Percentiles rank a stretch among this genome's conserved stretches.
These are phyloP conservation scores for Haplosporangium gracile DNA, from an alignment of 192 early-diverging fungal genomes.

Conservation along the genomic window DNA sequence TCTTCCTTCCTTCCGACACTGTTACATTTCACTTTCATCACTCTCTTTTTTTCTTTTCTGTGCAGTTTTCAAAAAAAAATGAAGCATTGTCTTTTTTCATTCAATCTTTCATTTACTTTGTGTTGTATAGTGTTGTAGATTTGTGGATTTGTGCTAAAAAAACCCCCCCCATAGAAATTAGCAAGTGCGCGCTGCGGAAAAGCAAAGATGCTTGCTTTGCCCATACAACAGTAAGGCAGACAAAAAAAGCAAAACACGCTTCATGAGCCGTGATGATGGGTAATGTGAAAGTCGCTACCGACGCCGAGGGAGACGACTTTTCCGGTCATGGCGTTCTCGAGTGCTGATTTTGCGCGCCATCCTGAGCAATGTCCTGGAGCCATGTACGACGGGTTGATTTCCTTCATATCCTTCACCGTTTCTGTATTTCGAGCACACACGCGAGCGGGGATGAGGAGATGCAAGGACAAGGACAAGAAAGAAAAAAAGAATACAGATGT, in stretches of 20 bases:
- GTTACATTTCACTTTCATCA: not conserved
- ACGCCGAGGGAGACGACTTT: slow-evolving; percentile 36
- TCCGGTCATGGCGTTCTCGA: slow-evolving; percentile 45
- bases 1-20: slow-evolving; percentile 1
- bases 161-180: not conserved
- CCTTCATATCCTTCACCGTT: slow-evolving; percentile 39
- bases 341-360: slow-evolving; percentile 48
- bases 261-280: not conserved
- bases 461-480: not conserved
- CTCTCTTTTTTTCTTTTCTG: slow-evolving; percentile 17
- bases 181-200: not conserved
- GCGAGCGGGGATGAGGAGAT: not conserved
- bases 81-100: slow-evolving; percentile 10
- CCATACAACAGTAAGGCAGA: not conserved
- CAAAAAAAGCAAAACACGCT: not conserved
- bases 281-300: slow-evolving; percentile 46
- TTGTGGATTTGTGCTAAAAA: not conserved
- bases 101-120: not conserved
- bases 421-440: slow-evolving; percentile 6
- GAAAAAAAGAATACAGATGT: not conserved
- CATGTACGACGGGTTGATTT: slow-evolving; percentile 35
- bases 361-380: slow-evolving; percentile 59
- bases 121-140: not conserved
- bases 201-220: too few species aligned
- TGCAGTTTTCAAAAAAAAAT: not conserved